Percentiles rank a stretch among this genome's conserved stretches.
These are phyloP conservation scores for Naganishia antarctica DNA, from an alignment of 768 basidiomycete species.

Conservation along the genomic window DNA sequence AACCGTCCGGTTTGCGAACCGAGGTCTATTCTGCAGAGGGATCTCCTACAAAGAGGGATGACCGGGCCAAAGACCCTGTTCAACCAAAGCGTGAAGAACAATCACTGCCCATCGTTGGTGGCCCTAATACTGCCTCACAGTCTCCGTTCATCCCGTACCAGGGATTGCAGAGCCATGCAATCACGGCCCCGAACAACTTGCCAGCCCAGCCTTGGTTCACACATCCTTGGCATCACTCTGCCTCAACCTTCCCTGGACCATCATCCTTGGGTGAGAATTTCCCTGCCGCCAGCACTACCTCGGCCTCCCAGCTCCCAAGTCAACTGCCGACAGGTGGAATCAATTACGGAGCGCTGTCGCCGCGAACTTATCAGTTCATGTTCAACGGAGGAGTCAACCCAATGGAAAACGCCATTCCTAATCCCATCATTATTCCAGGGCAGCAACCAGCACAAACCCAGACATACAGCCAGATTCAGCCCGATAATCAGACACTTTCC, in stretches of 20 bases:
- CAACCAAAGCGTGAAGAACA: neutral
- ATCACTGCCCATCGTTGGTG: too few species aligned
- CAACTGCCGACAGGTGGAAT: neutral
- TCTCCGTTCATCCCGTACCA: too few species aligned
- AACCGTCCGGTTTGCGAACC: neutral
- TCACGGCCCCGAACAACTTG: neutral
- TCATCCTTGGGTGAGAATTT: neutral
- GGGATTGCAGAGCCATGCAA: too few species aligned
- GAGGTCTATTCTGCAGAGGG: neutral
- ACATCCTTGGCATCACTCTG: neutral
- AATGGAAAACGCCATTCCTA: neutral
- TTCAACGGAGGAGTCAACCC: neutral
- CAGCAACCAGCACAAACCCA: too few species aligned
- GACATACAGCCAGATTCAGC: neutral
- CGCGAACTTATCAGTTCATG: neutral
- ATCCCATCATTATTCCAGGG: neutral
- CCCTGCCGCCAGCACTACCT: too few species aligned
- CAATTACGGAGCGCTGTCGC: neutral
- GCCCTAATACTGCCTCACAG: too few species aligned
- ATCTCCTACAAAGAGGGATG: neutral
- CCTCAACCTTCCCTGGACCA: neutral
- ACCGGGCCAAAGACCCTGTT: neutral
- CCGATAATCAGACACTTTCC: too few species aligned
- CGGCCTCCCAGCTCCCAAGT: neutral
- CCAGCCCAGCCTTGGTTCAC: constrained; percentile 2